Base-by-base conservation (phyloP, 2,329 filamentous ascomycete genomes). In the Fusarium sp. region DNA sequence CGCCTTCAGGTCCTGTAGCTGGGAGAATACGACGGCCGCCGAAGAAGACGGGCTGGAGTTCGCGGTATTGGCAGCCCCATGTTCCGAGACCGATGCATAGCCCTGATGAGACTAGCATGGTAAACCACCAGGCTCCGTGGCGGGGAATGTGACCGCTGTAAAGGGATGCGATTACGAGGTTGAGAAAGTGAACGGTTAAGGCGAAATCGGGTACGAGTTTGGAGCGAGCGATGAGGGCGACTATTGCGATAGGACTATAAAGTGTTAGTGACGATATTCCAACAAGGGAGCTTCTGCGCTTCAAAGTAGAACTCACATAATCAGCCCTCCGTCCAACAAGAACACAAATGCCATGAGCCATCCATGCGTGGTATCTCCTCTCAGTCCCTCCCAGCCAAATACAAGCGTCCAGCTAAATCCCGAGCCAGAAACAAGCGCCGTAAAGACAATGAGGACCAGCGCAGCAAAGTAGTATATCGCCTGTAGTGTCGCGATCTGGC, bases 201-300 rank as follows among this genome's bases (percentile, higher is more conserved):
- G 94, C 93, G 81, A 98, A 99, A 83, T 99, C 96, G 74, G 94
- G 94, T 55, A 98, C 93, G 68, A 98, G 92, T 81, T 98, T 98
- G 52, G 93, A 96, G 70, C 96, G 94, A 25, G 92, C 91, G 74
- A 99, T 90, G 64, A 98, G 86, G 59, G 95, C 83, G 55, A 97
- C 90, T 64, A 98, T 92, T 45, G 94, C 93, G 65, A 97, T 90
- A 45, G 94, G 90, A 79, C 95, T 98, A 25, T 20, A 54, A 7
- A 31, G 25, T 38, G 59, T 77, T 45, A 72, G 70, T n/a, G 63
- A 57, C 18, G 18, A 39, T 46, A 9, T n/a, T 27, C 14, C 4
- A 27, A 41, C 9, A 15, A 8, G 36, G 20, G 31, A 42, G 18
- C 62, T 27, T 46, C 50, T 59, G 38, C 29, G 45, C 41, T 64